Evolutionary conservation across 371 early-diverging fungal genomes (phyloP).

Genomic region (Rhizopus delemar): DNA sequence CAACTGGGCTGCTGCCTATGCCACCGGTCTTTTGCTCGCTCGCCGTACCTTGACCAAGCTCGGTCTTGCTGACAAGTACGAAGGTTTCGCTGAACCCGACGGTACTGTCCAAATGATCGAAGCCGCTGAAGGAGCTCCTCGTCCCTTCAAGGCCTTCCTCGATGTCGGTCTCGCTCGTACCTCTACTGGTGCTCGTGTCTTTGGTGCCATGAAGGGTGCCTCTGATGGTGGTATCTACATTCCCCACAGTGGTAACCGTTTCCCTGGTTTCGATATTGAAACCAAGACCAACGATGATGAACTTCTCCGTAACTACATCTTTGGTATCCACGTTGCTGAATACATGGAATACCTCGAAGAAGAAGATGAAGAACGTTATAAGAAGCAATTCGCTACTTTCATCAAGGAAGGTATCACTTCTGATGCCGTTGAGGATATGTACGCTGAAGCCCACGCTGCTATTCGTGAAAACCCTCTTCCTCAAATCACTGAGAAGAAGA

Average conservation of each 20-base stretch:
- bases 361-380: too few species aligned
- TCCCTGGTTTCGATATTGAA: conserved; percentile 96
- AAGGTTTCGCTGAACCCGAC: conserved; percentile 92
- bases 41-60: conserved; percentile 84
- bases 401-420: too few species aligned
- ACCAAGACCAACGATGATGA: conserved; percentile 94
- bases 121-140: conserved; percentile 42
- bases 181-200: conserved; percentile 98
- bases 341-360: too few species aligned
- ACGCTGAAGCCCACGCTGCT: too few species aligned
- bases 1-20: conserved; percentile 99
- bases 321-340: too few species aligned
- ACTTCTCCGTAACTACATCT: conserved; percentile 94
- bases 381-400: too few species aligned
- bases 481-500: too few species aligned
- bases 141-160: conserved; percentile 98
- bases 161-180: conserved; percentile 99
- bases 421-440: too few species aligned
- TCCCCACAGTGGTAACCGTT: conserved; percentile 98
- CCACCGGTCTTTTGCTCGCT: conserved; percentile 83
- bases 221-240: conserved; percentile 99
- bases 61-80: conserved; percentile 92
- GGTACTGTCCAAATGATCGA: conserved; percentile 91
- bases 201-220: conserved; percentile 99
- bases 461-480: too few species aligned